Evolutionary conservation across 495 filamentous ascomycete genomes (phyloP).

Genomic region (Neurospora sublineolata): DNA sequence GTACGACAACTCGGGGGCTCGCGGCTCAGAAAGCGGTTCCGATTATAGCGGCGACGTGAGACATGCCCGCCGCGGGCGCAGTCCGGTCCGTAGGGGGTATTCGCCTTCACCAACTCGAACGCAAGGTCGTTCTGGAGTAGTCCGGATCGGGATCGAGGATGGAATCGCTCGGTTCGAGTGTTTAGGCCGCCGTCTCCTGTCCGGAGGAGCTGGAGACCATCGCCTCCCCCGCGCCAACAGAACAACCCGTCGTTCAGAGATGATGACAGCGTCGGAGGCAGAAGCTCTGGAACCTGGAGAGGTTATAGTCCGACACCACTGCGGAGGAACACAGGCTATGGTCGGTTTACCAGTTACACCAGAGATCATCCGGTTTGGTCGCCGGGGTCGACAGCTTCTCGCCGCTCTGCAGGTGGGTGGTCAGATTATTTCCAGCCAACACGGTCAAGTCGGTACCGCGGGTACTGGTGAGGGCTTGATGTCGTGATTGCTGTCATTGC

Average conservation of each 20-base stretch:
- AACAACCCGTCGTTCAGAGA: neutral
- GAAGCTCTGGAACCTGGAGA: neutral
- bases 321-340: neutral
- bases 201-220: neutral
- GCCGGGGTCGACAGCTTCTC: neutral
- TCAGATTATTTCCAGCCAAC: neutral
- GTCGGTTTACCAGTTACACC: neutral
- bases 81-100: neutral
- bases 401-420: neutral
- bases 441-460: neutral
- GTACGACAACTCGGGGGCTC: neutral
- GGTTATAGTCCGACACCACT: neutral
- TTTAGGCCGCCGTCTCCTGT: neutral
- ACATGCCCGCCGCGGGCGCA: neutral
- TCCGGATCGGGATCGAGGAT: neutral
- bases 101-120: neutral
- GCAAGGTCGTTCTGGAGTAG: neutral
- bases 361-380: neutral
- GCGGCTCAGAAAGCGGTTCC: neutral
- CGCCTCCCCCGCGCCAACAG: neutral
- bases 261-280: neutral
- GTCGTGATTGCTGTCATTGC: neutral
- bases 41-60: neutral
- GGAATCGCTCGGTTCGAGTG: neutral
- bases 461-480: neutral